These are phyloP conservation scores for Pulveroboletus sp. DNA, from an alignment of 768 basidiomycete species.

Conservation along the genomic window DNA sequence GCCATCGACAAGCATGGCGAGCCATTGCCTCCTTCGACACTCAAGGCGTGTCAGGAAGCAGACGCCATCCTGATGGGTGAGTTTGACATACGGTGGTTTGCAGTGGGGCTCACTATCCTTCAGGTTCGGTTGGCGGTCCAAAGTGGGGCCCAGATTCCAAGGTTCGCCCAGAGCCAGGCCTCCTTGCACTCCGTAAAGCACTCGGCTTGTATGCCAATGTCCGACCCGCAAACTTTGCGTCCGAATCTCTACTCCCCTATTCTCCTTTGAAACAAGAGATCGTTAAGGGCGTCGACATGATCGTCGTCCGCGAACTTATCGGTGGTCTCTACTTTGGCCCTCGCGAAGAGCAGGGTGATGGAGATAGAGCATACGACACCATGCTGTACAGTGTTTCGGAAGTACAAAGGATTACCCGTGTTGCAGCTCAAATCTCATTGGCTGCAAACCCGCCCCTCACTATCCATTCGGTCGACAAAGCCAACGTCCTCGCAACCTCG, in stretches of 20 bases:
- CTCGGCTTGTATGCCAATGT: conserved; percentile 98
- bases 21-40: conserved; percentile 79
- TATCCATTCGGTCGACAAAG: conserved; percentile 96
- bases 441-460: conserved; percentile 78
- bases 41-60: conserved; percentile 86
- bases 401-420: conserved; percentile 91
- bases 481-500: conserved; percentile 95
- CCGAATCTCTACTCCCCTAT: conserved; percentile 81
- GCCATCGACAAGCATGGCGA: conserved; percentile 90
- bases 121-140: conserved; percentile 97
- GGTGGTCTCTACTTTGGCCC: conserved; percentile 95
- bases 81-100: conserved; percentile 12
- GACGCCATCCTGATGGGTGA: conserved; percentile 96
- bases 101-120: conserved; percentile 1
- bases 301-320: conserved; percentile 94
- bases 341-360: conserved; percentile 80
- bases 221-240: conserved; percentile 93
- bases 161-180: conserved; percentile 90
- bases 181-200: conserved; percentile 84
- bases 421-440: conserved; percentile 91
- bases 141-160: conserved; percentile 93
- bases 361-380: conserved; percentile 82
- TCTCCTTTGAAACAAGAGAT: conserved; percentile 87
- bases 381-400: conserved; percentile 92
- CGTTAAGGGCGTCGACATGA: conserved; percentile 83